Conservation (phyloP, 2,329 filamentous ascomycete genomes). For the Nannizziopsis barbatae region DNA sequence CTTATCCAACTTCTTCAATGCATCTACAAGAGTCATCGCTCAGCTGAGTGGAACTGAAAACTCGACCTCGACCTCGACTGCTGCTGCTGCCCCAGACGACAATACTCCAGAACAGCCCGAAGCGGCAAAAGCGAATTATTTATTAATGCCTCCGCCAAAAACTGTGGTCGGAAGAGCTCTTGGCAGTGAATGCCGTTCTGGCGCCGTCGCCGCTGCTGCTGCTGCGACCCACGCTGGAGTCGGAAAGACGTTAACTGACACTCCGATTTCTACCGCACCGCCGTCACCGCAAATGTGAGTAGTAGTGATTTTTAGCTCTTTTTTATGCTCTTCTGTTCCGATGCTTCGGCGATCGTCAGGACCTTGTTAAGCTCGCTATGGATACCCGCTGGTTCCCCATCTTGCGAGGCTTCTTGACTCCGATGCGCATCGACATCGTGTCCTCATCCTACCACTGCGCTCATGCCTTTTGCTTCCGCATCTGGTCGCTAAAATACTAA, state of each 20-base stretch:
- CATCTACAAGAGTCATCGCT: conserved; percentile 17
- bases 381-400: conserved; percentile 14
- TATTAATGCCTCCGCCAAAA: conserved; percentile 30
- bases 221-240: conserved; percentile 37
- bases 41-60: conserved; percentile 14
- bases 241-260: conserved; percentile 49
- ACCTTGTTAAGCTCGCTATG: no score
- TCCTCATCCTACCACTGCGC: conserved; percentile 2
- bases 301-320: not conserved
- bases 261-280: conserved; percentile 51
- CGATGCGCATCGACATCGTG: no score
- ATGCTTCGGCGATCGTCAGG: conserved; percentile 1
- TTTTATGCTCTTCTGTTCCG: conserved; percentile 16
- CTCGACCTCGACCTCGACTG: conserved; percentile 8
- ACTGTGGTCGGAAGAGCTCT: conserved; percentile 34
- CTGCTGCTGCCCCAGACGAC: conserved; percentile 12
- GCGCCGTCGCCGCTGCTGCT: no score
- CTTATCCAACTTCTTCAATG: conserved; percentile 31
- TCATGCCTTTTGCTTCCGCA: not conserved
- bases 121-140: conserved; percentile 19
- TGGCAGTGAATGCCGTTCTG: conserved; percentile 30
- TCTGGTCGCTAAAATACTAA: no score
- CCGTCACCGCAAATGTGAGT: conserved; percentile 52
- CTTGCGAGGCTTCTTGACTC: conserved; percentile 9
- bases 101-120: conserved; percentile 12